A percentile compares a stretch with the other conserved stretches of the same genome.
Evolutionary conservation across 2,329 filamentous ascomycete species (phyloP).

Genomic region (Fusarium illudens): DNA sequence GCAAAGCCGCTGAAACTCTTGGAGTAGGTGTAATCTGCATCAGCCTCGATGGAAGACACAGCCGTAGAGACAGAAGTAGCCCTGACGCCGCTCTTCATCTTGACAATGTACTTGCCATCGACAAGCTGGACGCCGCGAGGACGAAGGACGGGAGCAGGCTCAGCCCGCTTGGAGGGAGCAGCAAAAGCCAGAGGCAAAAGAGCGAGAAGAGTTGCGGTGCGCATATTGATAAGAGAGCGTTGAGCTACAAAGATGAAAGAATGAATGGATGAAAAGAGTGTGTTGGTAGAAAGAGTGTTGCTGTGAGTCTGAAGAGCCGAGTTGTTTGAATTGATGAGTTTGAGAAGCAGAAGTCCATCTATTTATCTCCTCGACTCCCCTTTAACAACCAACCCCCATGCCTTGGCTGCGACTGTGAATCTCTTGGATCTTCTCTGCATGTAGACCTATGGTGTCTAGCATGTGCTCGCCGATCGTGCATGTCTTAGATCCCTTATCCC

Average conservation of each 20-base stretch:
- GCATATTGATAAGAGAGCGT: conserved; percentile 41
- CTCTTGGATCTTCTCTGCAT: conserved; percentile 15
- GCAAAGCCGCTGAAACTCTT: conserved; percentile 42
- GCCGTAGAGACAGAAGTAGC: conserved; percentile 36
- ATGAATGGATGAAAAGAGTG: conserved; percentile 18
- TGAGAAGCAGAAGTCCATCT: conserved; percentile 7
- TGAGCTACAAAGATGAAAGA: neutral
- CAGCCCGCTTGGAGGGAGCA: conserved; percentile 44
- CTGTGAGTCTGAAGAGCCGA: conserved; percentile 25
- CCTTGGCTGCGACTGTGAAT: neutral
- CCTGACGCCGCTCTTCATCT: conserved; percentile 42
- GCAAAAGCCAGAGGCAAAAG: conserved; percentile 46
- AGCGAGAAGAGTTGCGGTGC: conserved; percentile 45
- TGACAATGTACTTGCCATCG: conserved; percentile 51
- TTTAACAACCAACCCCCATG: neutral
- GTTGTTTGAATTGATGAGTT: conserved; percentile 15
- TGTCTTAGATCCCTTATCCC: conserved; percentile 22
- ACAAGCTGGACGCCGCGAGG: conserved; percentile 45
- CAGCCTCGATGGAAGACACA: conserved; percentile 42
- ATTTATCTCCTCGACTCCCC: conserved; percentile 27
- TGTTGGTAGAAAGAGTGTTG: conserved; percentile 14
- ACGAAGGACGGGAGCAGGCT: conserved; percentile 47
- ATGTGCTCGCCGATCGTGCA: conserved; percentile 30
- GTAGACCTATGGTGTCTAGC: conserved; percentile 18
- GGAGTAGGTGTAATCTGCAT: conserved; percentile 45